Percentiles rank a stretch among this genome's conserved stretches.
These are phyloP conservation scores for Phytopythium kandeliae DNA, from an alignment of 352 stramenopile genomes.

Conservation along the genomic window DNA sequence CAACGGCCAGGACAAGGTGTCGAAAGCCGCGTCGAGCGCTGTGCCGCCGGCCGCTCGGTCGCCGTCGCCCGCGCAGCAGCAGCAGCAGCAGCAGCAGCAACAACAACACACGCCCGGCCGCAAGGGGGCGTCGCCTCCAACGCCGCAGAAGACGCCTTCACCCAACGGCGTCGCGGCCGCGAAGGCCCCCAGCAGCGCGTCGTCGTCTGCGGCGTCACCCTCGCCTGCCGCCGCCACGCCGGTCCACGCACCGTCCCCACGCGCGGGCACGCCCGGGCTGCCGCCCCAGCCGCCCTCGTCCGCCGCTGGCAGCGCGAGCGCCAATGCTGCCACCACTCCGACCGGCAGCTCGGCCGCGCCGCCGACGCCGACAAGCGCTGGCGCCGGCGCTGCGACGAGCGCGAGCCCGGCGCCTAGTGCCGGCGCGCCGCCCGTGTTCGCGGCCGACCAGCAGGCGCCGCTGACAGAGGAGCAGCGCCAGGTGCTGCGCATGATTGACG, in stretches of 20 bases:
- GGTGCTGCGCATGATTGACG: constrained; percentile 76
- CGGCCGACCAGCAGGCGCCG: constrained; percentile 36
- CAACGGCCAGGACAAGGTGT: constrained; percentile 18
- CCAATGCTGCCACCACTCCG: background rate
- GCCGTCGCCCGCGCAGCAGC: constrained; percentile 9
- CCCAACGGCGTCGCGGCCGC: constrained; percentile 12
- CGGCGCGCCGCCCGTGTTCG: background rate
- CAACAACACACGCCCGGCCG: constrained; percentile 20
- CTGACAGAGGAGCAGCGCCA: constrained; percentile 79
- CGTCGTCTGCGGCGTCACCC: constrained; percentile 31
- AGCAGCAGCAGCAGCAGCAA: constrained; percentile 12
- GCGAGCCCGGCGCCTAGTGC: background rate
- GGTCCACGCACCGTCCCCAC: constrained; percentile 13
- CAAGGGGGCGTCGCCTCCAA: constrained; percentile 27
- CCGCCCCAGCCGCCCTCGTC: constrained; percentile 20
- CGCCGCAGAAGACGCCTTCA: constrained; percentile 28
- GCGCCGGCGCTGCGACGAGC: background rate
- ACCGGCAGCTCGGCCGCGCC: constrained; percentile 2
- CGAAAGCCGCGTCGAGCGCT: constrained; percentile 19
- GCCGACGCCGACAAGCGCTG: constrained; percentile 3
- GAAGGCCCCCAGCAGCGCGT: constrained; percentile 22
- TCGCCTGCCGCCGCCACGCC: constrained; percentile 9
- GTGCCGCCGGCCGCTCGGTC: constrained; percentile 25
- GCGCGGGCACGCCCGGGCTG: constrained; percentile 18
- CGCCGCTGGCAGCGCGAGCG: constrained; percentile 9